These are phyloP conservation scores for Entrophospora sp. DNA, from an alignment of 192 early-diverging fungal species.

Conservation along the genomic window DNA sequence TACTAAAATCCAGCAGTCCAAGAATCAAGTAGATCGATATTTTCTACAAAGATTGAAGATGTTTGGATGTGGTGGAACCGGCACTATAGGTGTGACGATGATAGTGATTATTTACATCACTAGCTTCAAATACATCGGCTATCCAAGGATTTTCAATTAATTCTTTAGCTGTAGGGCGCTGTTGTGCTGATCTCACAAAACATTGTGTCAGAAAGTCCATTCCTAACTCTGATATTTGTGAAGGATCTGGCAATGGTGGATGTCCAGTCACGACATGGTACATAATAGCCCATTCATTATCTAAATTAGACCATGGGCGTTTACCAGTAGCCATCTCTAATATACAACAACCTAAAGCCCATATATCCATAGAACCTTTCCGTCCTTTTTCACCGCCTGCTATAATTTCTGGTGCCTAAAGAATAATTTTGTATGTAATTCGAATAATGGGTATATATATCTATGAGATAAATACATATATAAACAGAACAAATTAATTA, in stretches of 20 bases:
- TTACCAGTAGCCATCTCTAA: constrained; percentile 87
- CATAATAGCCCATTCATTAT: constrained; percentile 95
- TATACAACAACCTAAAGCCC: constrained; percentile 85
- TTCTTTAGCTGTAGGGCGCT: constrained; percentile 68
- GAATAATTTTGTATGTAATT: too few species aligned
- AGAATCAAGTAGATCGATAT: too few species aligned
- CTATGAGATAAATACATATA: not conserved
- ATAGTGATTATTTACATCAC: too few species aligned
- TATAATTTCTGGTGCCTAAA: constrained; percentile 69
- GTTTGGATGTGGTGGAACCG: too few species aligned
- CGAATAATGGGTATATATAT: not conserved
- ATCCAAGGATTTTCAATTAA: constrained; percentile 71
- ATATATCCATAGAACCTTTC: constrained; percentile 84
- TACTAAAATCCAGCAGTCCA: not conserved
- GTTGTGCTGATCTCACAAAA: constrained; percentile 59
- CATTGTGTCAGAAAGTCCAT: constrained; percentile 72
- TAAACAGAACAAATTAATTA: not conserved
- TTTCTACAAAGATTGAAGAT: too few species aligned
- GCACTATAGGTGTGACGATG: too few species aligned
- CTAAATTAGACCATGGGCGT: constrained; percentile 78
- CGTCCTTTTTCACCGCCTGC: constrained; percentile 63
- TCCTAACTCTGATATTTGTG: constrained; percentile 54
- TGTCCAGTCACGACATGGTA: constrained; percentile 74
- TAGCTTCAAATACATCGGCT: constrained; percentile 25
- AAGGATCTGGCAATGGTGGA: constrained; percentile 66